These are phyloP conservation scores for Sarcodon aspratus DNA, from an alignment of 768 basidiomycete genomes.

Conservation along the genomic window DNA sequence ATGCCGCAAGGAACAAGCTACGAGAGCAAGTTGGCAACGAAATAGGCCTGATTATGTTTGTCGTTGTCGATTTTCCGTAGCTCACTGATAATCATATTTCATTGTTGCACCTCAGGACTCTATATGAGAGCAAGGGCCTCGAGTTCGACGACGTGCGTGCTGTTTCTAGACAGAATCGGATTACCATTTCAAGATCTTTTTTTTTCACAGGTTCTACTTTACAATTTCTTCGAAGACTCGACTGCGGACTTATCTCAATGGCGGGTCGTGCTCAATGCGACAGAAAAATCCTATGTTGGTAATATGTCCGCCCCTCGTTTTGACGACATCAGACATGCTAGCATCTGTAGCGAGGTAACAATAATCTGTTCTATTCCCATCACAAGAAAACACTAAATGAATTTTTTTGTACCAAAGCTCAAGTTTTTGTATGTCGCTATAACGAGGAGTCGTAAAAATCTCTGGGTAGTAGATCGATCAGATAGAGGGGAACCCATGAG, in stretches of 20 bases:
- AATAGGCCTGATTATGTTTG: constrained; percentile 49
- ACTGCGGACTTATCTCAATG: constrained; percentile 37
- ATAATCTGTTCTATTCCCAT: neutral
- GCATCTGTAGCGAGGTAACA: constrained; percentile 46
- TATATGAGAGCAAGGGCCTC: constrained; percentile 56
- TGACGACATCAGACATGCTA: constrained; percentile 37
- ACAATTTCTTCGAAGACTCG: constrained; percentile 69
- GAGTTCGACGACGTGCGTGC: constrained; percentile 50
- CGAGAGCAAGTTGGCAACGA: constrained; percentile 38
- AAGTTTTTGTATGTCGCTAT: constrained; percentile 64
- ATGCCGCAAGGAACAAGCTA: constrained; percentile 35
- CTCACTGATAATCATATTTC: neutral
- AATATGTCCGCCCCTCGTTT: constrained; percentile 30
- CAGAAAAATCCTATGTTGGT: constrained; percentile 13
- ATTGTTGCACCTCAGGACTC: constrained; percentile 22
- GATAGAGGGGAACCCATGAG: constrained; percentile 44
- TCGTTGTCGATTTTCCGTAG: neutral
- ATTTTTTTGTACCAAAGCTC: constrained; percentile 25
- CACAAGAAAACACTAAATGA: neutral
- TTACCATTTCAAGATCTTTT: neutral
- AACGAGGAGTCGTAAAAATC: constrained; percentile 54
- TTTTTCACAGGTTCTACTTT: constrained; percentile 46
- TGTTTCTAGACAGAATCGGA: neutral
- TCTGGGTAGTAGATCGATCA: constrained; percentile 62
- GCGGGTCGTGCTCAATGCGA: constrained; percentile 41